phyloP scores from a whole-genome alignment of 495 filamentous ascomycete species.

The Aspergillus nanangensis region DNA sequence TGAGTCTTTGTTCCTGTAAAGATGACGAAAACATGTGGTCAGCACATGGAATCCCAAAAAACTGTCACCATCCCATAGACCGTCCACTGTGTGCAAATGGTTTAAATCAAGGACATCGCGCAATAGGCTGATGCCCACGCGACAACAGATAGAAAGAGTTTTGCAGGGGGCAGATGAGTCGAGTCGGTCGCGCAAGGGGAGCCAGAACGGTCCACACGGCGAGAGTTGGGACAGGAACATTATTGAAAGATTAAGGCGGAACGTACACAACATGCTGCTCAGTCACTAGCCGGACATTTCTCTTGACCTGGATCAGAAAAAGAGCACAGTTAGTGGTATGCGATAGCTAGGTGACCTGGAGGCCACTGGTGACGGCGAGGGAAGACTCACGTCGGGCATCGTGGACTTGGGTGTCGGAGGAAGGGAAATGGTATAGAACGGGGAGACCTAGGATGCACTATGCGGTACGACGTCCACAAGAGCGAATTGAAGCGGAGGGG shows the following conservation, averaged over 20 bases:
- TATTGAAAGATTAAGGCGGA: slow-evolving; percentile 5
- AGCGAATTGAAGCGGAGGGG: neutral
- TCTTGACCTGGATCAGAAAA: slow-evolving; percentile 58
- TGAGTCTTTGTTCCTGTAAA: slow-evolving; percentile 55
- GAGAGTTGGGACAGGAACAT: no score
- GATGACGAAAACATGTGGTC: slow-evolving; percentile 6
- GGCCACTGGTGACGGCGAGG: neutral
- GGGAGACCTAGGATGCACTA: neutral
- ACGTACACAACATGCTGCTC: slow-evolving; percentile 85
- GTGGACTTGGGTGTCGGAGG: slow-evolving; percentile 11
- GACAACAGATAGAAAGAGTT: no score
- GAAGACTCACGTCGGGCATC: slow-evolving; percentile 44
- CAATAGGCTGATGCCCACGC: neutral
- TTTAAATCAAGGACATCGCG: neutral
- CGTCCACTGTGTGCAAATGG: slow-evolving; percentile 5
- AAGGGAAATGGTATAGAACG: neutral
- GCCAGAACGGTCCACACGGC: neutral
- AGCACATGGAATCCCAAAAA: slow-evolving; percentile 13
- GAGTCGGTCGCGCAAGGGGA: slow-evolving; percentile 7
- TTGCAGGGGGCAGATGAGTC: neutral
- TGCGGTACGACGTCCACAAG: no score
- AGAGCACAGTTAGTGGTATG: slow-evolving; percentile 10
- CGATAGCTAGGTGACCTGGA: slow-evolving; percentile 4
- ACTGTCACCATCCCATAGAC: neutral
- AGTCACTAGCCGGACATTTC: slow-evolving; percentile 86